Base-by-base conservation (phyloP, 768 basidiomycete species). In the Rhizopogon vulgaris region DNA sequence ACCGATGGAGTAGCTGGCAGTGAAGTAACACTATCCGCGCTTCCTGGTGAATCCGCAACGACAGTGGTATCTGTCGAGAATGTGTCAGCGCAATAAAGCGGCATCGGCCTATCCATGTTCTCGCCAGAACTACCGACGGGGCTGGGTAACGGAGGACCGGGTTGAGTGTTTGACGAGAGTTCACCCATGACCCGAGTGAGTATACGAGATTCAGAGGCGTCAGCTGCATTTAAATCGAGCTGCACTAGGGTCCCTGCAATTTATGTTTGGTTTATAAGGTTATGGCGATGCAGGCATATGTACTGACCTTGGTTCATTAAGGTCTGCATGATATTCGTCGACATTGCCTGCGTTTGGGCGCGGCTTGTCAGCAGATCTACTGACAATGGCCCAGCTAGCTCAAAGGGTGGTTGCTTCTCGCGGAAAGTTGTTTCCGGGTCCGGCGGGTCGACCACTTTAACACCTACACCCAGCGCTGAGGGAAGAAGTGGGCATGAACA, bases 391-490 rank as follows among this genome's bases (percentile, higher is more conserved):
- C 65, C 67, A 24, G 57, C 63, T 15, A 67, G 54, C 52, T 59
- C 58, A 30, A 63, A 40, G 1, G 55, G 32, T 7, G 22, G 51
- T 7, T 60, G 55, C 37, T 55, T 62, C 51, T 58, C 63, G 42
- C 41, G 58, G 22, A 63, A 37, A 34, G 55, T 59, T 12, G 60
- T 49, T 45, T 57, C 61, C 43, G 59, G 62, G n/a, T 60, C 62
- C 38, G 59, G 58, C 22, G 58, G 61, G 37, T 69, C 60, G 9
- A 72, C 30, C 67, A 77, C 70, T 48, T 79, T 81, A 34, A 68
- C 68, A n/a, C 87, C 85, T 25, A 90, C 80, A 4, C 85, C 86
- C n/a, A 90, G 69, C 5, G 86, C 76, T 76, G 41, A 42, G 25
- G 17, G 30, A 22, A 40, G 34, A 51, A 42, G 41, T 42, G 47